Evolutionary conservation across 192 early-diverging fungal species (phyloP).

Genomic region (Entophlyctis luteolus): DNA sequence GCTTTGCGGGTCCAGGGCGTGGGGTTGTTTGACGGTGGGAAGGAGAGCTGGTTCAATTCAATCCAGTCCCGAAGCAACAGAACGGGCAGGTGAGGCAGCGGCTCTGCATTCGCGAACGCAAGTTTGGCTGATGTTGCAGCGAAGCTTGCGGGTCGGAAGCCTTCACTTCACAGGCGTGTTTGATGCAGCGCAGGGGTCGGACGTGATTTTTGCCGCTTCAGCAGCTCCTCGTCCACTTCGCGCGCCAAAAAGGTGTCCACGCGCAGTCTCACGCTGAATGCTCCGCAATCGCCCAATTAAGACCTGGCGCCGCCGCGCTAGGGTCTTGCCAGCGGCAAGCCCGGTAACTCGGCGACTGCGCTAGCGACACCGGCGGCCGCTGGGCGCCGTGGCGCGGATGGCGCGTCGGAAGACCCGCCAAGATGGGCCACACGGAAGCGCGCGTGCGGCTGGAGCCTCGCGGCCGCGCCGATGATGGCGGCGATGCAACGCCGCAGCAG

Average conservation of each 20-base stretch:
- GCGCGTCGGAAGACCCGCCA: not conserved
- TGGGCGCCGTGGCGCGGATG: too few relatives aligned
- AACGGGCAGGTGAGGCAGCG: too few relatives aligned
- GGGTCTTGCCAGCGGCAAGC: constrained; percentile 11
- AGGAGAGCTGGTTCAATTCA: too few relatives aligned
- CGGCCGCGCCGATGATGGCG: too few relatives aligned
- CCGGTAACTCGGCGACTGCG: too few relatives aligned
- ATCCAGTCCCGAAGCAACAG: too few relatives aligned
- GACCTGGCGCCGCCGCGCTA: not conserved
- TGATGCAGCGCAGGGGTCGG: constrained; percentile 7
- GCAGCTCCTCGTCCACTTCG: not conserved
- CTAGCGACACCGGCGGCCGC: too few relatives aligned
- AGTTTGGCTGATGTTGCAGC: not conserved
- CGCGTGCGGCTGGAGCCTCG: constrained; percentile 10
- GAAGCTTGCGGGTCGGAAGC: constrained; percentile 18
- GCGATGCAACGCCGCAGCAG: too few relatives aligned
- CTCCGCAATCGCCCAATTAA: not conserved
- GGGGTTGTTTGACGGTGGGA: too few relatives aligned
- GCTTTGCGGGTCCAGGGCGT: too few relatives aligned
- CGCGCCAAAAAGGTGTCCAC: not conserved
- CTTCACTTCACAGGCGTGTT: constrained; percentile 11
- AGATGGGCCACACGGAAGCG: constrained; percentile 7
- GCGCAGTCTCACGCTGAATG: not conserved
- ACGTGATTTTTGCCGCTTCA: constrained; percentile 24
- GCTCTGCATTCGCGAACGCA: too few relatives aligned